Evolutionary conservation across 2,329 filamentous ascomycete species (phyloP), one percentile per base, ranked within the genome.

Genomic region (Alternaria solani): DNA sequence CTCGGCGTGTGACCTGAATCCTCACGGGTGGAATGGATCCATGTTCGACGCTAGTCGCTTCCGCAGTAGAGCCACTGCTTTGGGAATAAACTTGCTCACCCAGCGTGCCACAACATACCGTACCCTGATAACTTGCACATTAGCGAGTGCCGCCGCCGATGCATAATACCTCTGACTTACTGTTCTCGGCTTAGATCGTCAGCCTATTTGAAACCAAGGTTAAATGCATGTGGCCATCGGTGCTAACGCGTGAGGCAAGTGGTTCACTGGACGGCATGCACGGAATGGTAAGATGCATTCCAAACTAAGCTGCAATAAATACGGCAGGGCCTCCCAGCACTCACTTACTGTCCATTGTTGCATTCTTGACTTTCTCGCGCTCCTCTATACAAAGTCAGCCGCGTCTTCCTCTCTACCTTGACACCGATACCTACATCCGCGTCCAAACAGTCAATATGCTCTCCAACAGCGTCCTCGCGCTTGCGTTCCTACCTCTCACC

Each of bases 401-500:
- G 42, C 7, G 42, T 54, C 20, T 38, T n/a, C 28, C 7, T 38
- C 44, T 55, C 32, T n/a, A 20, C 18, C 25, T 49, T 49, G 42
- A 16, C 41, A 55, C 57, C 42, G 51, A 41, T 14, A 52, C n/a
- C 53, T 47, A 47, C 41, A 30, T 26, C 36, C 20, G 5, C 18
- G 34, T 34, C 16, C 25, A 58, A 48, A 53, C 38, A 53, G 25
- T 44, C 62, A 75, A 59, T 7, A 79, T 79, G 77, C 65, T 73
- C 53, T 67, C 64, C 68, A 69, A 65, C 51, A 61, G 72, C 56
- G 69, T 81, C 46, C 59, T 77, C 38, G 73, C 81, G 53, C 70
- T 81, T 62, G 71, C 78, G 54, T 73, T 84, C 56, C 74, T 81
- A 47, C 79, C 83, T 56, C 66, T 84, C 46, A 78, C 80, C 18